phyloP scores from a whole-genome alignment of 129 eudicot species.

The Flaveria robusta region DNA sequence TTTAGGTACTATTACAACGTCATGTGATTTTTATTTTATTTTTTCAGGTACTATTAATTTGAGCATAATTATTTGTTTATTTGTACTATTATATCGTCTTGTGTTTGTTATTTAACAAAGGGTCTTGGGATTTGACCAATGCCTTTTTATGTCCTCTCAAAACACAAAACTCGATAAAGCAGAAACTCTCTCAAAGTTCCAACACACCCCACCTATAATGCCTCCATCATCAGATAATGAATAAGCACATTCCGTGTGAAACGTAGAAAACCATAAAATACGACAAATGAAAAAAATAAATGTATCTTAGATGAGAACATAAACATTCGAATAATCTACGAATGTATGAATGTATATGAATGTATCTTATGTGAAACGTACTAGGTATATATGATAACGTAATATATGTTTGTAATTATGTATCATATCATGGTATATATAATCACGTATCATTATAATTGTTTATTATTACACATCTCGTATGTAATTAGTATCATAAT shows the following conservation, averaged over 20 bases:
- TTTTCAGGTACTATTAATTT: background rate
- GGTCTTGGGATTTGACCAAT: background rate
- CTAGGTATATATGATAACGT: too few species aligned
- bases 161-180: background rate
- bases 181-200: conserved; percentile 1
- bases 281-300: too few species aligned
- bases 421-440: too few species aligned
- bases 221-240: background rate
- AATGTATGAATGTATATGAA: too few species aligned
- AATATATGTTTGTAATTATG: too few species aligned
- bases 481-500: too few species aligned
- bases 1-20: background rate
- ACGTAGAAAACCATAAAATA: too few species aligned
- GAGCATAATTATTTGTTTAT: background rate
- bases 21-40: background rate
- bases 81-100: conserved; percentile 11
- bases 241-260: background rate
- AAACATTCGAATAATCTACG: too few species aligned
- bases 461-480: too few species aligned
- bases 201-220: background rate
- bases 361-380: too few species aligned
- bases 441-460: too few species aligned
- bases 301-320: too few species aligned
- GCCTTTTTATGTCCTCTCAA: conserved; percentile 8
- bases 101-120: conserved; percentile 1